Base-by-base conservation (phyloP, 1,284 basidiomycete genomes). In the Kwoniella shivajii region DNA sequence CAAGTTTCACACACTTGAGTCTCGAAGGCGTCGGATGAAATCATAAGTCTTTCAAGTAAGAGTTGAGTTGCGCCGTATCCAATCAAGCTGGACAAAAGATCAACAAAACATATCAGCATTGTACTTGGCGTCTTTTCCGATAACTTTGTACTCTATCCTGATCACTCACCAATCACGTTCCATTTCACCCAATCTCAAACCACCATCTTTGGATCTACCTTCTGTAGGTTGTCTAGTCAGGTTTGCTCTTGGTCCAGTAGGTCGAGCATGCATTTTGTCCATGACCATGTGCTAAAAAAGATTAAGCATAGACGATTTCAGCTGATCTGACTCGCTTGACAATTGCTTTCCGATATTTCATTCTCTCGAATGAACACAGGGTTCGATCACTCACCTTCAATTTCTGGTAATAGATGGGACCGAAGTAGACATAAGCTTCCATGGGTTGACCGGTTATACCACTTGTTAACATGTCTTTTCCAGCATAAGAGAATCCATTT, bases 241-340 rank as follows among this genome's bases (percentile, higher is more conserved):
- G 14, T 94, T 95, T 5, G 96, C 96, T 67, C 94, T 87, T 37
- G 96, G 96, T 22, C 96, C 96, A 66, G 91, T 88, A 46, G 94
- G 92, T 61, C 96, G 88, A 63, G 96, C 96, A 71, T 99, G 96
- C 96, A 99, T 99, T 83, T 99, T 99, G 82, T 98, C 94, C 87
- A 96, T 90, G 59, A 98, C 94, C 92, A 95, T 96, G 80, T 94
- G 92, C 81, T 76, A 20, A 20, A 42, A n/a, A n/a, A 26, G 27
- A 14, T 6, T 7, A 31, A 46, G 44, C 7, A 11, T 6, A n/a
- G 20, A 29, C 27, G 5, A 31, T 43, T 10, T 43, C 16, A 39
- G 37, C n/a, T n/a, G n/a, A n/a, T n/a, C n/a, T n/a, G n/a, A n/a
- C n/a, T n/a, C n/a, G n/a, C n/a, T n/a, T n/a, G n/a, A n/a, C n/a